These are phyloP conservation scores for Wakefieldia striispora DNA, from an alignment of 768 basidiomycete species.

Conservation along the genomic window DNA sequence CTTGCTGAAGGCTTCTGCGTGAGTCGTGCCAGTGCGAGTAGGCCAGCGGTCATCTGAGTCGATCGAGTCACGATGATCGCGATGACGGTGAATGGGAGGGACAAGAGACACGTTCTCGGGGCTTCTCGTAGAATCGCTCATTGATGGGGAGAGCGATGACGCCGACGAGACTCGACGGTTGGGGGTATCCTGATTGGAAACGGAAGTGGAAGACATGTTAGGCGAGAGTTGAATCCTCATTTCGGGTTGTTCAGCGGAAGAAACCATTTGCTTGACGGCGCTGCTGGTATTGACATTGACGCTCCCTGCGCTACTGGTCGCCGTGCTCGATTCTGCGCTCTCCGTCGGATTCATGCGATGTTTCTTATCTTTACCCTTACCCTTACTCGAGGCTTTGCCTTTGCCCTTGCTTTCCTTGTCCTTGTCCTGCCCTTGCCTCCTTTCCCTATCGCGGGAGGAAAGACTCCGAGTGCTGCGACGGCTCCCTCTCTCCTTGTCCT, in stretches of 20 bases:
- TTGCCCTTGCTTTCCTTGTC: slow-evolving; percentile 21
- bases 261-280: slow-evolving; percentile 5
- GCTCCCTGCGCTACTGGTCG: slow-evolving; percentile 33
- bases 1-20: slow-evolving; percentile 60
- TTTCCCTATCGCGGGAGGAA: slow-evolving; percentile 23
- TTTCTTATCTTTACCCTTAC: slow-evolving; percentile 33
- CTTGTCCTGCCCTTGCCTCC: slow-evolving; percentile 16
- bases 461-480: slow-evolving; percentile 18
- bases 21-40: slow-evolving; percentile 54
- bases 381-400: slow-evolving; percentile 24
- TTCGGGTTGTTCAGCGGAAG: slow-evolving; percentile 6
- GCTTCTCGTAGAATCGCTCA: neutral
- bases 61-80: slow-evolving; percentile 25
- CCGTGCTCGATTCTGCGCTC: slow-evolving; percentile 31
- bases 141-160: slow-evolving; percentile 10
- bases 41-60: slow-evolving; percentile 32
- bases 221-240: slow-evolving; percentile 18
- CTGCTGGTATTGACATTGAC: slow-evolving; percentile 2
- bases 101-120: slow-evolving; percentile 10
- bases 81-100: slow-evolving; percentile 10
- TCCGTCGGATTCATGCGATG: slow-evolving; percentile 27
- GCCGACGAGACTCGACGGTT: slow-evolving; percentile 24
- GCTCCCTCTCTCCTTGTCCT: slow-evolving; percentile 19
- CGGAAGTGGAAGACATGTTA: slow-evolving; percentile 11
- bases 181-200: slow-evolving; percentile 2